phyloP scores from a whole-genome alignment of 768 basidiomycete species.

The Phlegmacium glaucopus region DNA sequence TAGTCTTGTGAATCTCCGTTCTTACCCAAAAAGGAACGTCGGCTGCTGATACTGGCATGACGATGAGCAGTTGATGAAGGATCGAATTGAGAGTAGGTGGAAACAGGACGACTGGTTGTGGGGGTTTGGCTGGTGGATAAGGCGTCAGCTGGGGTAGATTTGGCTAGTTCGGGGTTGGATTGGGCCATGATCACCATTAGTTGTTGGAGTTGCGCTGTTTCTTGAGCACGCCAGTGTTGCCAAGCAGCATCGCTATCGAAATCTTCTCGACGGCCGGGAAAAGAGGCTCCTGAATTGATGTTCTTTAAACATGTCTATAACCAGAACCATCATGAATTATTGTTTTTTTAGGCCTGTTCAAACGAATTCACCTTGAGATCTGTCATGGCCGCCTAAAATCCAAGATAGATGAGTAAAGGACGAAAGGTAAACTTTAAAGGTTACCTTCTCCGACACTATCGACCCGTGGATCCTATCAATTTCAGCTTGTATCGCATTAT shows the following conservation, averaged over 20 bases:
- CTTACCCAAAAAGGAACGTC: slow-evolving; percentile 52
- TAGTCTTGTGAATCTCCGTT: slow-evolving; percentile 37
- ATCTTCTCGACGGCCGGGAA: slow-evolving; percentile 85
- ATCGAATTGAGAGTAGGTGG: slow-evolving; percentile 46
- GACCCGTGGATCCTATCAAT: slow-evolving; percentile 60
- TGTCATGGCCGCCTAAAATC: slow-evolving; percentile 69
- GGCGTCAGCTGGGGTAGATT: slow-evolving; percentile 62
- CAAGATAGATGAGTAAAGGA: not conserved
- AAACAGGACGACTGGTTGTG: slow-evolving; percentile 48
- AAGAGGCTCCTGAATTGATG: slow-evolving; percentile 77
- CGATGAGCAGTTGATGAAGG: slow-evolving; percentile 38
- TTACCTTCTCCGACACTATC: slow-evolving; percentile 75
- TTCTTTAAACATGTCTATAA: slow-evolving; percentile 85
- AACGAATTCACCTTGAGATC: slow-evolving; percentile 70
- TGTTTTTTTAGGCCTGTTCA: not conserved
- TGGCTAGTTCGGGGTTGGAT: slow-evolving; percentile 82
- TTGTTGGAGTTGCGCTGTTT: slow-evolving; percentile 83
- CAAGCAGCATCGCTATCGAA: slow-evolving; percentile 83
- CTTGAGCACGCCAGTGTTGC: slow-evolving; percentile 77
- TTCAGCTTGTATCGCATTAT: slow-evolving; percentile 66
- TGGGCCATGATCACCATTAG: slow-evolving; percentile 86
- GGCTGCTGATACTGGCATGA: slow-evolving; percentile 62
- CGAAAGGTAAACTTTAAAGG: not conserved
- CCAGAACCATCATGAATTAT: slow-evolving; percentile 4
- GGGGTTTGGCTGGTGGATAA: slow-evolving; percentile 41